Evolutionary conservation across 306 rosid species (phyloP).

Genomic region (Neltuma alba): DNA sequence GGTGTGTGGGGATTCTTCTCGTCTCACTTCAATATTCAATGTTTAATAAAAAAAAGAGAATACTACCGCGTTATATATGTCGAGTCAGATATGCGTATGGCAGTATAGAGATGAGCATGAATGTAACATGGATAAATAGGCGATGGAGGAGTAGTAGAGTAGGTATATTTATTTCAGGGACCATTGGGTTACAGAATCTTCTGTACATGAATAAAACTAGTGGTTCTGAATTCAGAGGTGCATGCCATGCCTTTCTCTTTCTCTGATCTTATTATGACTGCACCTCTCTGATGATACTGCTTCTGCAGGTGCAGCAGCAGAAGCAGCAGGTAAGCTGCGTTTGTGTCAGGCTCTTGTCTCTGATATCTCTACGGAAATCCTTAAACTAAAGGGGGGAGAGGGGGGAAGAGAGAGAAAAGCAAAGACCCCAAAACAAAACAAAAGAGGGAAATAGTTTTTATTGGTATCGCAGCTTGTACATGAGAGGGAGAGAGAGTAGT

Average conservation of each 20-base stretch:
- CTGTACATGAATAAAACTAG: conserved; percentile 81
- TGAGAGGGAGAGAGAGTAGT: conserved; percentile 27
- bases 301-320: conserved; percentile 68
- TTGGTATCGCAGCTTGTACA: background rate
- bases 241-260: conserved; percentile 58
- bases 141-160: background rate
- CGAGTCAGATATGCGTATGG: background rate
- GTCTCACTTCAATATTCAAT: too few species aligned
- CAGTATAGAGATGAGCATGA: background rate
- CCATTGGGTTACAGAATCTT: conserved; percentile 89
- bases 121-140: background rate
- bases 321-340: background rate
- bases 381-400: conserved; percentile 53
- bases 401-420: conserved; percentile 10
- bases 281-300: conserved; percentile 74
- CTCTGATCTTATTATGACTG: conserved; percentile 75
- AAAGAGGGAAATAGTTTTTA: conserved; percentile 48
- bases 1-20: background rate
- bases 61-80: background rate
- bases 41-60: too few species aligned
- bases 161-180: conserved; percentile 45
- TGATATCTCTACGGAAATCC: conserved; percentile 91
- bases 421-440: conserved; percentile 5
- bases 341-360: conserved; percentile 76
- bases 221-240: conserved; percentile 79